Evolutionary conservation across 2,329 filamentous ascomycete species (phyloP).

Genomic region (Nannizzia gypsea): DNA sequence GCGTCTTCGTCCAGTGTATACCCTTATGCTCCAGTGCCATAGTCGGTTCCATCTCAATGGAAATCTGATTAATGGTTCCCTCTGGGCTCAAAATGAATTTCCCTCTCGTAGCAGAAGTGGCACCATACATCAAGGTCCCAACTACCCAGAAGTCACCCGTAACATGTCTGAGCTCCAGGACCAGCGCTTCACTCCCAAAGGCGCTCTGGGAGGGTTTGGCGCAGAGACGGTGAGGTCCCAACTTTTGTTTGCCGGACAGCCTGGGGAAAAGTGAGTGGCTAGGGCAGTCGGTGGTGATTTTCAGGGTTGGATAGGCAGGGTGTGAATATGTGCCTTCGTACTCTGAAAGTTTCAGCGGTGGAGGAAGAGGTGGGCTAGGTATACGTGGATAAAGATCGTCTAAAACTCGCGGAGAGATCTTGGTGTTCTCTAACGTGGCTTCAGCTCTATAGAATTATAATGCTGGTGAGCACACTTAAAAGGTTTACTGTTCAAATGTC

Average conservation of each 20-base stretch:
- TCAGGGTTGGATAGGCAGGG: constrained; percentile 9
- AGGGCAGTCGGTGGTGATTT: constrained; percentile 6
- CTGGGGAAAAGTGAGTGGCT: constrained; percentile 1
- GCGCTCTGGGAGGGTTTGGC: constrained; percentile 7
- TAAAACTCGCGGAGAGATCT: constrained; percentile 6
- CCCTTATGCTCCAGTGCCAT: constrained; percentile 8
- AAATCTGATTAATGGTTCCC: constrained; percentile 4
- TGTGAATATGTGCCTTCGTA: constrained; percentile 8
- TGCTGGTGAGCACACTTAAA: background rate
- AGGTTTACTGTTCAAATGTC: background rate
- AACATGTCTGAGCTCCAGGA: constrained; percentile 8
- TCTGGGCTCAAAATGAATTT: constrained; percentile 6
- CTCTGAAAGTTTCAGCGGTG: constrained; percentile 4
- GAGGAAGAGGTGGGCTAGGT: constrained; percentile 9
- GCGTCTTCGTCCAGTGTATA: constrained; percentile 7
- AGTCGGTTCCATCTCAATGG: constrained; percentile 9
- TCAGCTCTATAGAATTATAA: background rate
- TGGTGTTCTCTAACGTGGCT: constrained; percentile 5
- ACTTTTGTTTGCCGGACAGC: constrained; percentile 3
- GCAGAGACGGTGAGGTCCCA: constrained; percentile 5
- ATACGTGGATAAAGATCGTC: constrained; percentile 11
- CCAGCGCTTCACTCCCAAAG: constrained; percentile 5
- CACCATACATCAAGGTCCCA: constrained; percentile 9
- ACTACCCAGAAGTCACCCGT: constrained; percentile 10
- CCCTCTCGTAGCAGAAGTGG: constrained; percentile 7